phyloP scores from a whole-genome alignment of 2,329 filamentous ascomycete species.

The Apiospora phragmitis region DNA sequence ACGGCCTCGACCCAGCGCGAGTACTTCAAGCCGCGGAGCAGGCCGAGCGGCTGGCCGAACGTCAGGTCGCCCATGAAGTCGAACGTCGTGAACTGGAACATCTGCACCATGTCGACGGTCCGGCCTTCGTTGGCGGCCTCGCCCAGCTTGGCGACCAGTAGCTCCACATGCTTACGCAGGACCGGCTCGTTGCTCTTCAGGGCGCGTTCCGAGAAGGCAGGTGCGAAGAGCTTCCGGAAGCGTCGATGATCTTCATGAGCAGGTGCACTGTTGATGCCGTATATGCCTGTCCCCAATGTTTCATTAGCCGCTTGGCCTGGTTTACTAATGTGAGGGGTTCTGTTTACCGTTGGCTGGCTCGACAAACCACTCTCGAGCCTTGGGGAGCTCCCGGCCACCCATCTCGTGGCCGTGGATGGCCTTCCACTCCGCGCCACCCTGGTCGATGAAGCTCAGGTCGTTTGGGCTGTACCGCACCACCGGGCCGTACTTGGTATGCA shows the following conservation, averaged over 20 bases:
- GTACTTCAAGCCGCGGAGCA: conserved; percentile 19
- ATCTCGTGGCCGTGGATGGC: conserved; percentile 21
- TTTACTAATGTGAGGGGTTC: background rate
- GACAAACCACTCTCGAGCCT: conserved; percentile 18
- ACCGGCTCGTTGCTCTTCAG: background rate
- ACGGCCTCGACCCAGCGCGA: conserved; percentile 20
- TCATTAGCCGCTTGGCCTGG: background rate
- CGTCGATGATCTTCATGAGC: conserved; percentile 17
- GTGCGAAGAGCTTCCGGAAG: conserved; percentile 21
- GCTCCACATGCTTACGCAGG: conserved; percentile 18
- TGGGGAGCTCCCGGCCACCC: background rate
- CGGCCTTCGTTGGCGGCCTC: conserved; percentile 20
- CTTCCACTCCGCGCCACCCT: conserved; percentile 18
- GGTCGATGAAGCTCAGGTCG: conserved; percentile 21
- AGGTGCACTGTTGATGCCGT: background rate
- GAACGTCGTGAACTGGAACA: conserved; percentile 22
- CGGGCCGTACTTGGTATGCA: conserved; percentile 24
- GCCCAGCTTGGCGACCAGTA: conserved; percentile 37
- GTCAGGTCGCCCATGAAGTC: conserved; percentile 24
- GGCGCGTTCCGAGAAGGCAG: conserved; percentile 23
- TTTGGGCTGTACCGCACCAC: conserved; percentile 22
- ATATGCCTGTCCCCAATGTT: background rate
- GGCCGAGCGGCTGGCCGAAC: conserved; percentile 20
- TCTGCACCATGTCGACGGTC: conserved; percentile 20
- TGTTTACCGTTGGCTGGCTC: conserved; percentile 16